Base-by-base conservation (phyloP, 805 yeast species). In the Saccharomycopsis babjevae region DNA sequence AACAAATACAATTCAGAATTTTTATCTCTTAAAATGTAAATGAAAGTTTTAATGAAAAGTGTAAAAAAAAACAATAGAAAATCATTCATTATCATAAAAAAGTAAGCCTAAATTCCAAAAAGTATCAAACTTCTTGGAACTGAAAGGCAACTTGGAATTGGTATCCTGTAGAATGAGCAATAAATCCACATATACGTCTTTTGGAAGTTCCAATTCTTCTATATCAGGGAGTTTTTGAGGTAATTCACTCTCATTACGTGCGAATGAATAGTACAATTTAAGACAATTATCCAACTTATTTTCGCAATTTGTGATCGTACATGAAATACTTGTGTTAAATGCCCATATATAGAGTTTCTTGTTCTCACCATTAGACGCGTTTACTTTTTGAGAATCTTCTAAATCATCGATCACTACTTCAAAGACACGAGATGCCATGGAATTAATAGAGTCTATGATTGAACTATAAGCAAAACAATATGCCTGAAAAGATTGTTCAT, bases 211-310 rank as follows among this genome's bases (percentile, higher is more conserved):
- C 2, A 79, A 67, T 4, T 62, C 67, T 58, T 80, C 82, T 25
- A 78, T 72, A 28, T 81, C 78, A 0, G 75, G 74, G 42, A 77
- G 67, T 7, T 68, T 69, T 30, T 61, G 55, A 46, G 52, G 52
- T 46, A 46, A 25, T 46, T 46, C 52, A 20, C 15, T 22, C n/a
- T 22, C n/a, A 46, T 18, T 22, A 25, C 32, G 16, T 22, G 28
- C 74, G 1, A 68, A 66, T 0, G 79, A 71, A 64, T 75, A 83
- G 62, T 79, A 70, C 0, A 83, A 69, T 66, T 83, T 83, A 59
- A 81, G 65, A 1, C 80, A 70, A 58, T 71, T 65, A 13, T 39
- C 64, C 54, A 60, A 67, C 18, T 57, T 52, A 16, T 18, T 71
- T 25, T 46, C 32, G 64, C 67, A 69, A 64, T 64, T 66, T 4